Base-by-base conservation (phyloP, 345 rosid genomes). In the Mercurialis annua region DNA sequence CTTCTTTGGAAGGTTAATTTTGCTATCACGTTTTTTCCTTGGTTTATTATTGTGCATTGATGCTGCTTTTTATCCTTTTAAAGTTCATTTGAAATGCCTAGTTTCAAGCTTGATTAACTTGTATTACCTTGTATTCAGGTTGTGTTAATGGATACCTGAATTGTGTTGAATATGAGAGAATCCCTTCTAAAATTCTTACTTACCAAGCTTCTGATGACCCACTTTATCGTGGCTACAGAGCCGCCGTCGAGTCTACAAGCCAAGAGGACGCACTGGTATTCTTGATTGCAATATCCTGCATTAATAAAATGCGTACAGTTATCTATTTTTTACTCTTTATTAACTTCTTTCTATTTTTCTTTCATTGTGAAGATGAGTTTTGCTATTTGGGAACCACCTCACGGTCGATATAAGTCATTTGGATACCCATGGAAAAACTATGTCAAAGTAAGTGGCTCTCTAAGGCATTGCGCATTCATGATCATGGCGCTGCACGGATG, bases 301-400 rank as follows among this genome's bases (percentile, higher is more conserved):
- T 66, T 33, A 29, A 51, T 56, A 62, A 36, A 53, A 18, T 64
- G 23, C 18, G 23, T 27, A 49, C 21, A 40, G 61, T 21, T 31
- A 21, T 34, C 40, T 66, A 4, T 74, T 69, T 73, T 42, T 38
- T 30, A 55, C 33, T 55, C n/a, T 27, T 27, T 53, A 20, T 64
- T 63, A 23, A 49, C 12, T 23, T 2, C 29, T 44, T 24, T 11
- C 55, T 17, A 24, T 30, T 29, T 48, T 60, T 29, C 53, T 53
- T 69, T 64, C n/a, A 11, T 64, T 62, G 31, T 51, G 63, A 69
- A 93, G 98, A 58, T 93, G 82, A 81, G 94, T 55, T 93, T 93
- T 69, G 98, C 98, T 6, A 75, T 88, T 53, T 93, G 96, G 97
- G 98, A 93, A 85, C 98, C 98, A 12, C 98, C 98, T 62, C 98